These are phyloP conservation scores for Guyanaporus albipodus DNA, from an alignment of 768 basidiomycete species.

Conservation along the genomic window DNA sequence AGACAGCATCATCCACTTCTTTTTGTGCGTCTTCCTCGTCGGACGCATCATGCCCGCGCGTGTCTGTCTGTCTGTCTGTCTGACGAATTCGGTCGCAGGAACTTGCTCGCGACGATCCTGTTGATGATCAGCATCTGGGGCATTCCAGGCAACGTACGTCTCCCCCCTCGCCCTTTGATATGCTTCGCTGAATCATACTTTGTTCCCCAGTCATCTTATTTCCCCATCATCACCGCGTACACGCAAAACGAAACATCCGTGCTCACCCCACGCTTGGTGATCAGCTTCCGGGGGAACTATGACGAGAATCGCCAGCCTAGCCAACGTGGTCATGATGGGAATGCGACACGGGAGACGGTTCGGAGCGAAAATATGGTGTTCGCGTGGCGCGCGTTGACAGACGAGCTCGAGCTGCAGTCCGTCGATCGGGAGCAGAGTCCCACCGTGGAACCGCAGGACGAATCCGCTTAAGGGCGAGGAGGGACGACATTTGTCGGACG, in stretches of 20 bases:
- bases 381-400: not conserved
- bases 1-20: slow-evolving; percentile 20
- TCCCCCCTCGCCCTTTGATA: too few species aligned
- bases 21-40: slow-evolving; percentile 13
- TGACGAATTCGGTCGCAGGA: slow-evolving; percentile 6
- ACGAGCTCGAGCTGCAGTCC: slow-evolving; percentile 2
- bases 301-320: not conserved
- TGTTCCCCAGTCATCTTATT: slow-evolving; percentile 1
- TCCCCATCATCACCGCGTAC: slow-evolving; percentile 14
- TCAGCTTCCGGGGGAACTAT: slow-evolving; percentile 20
- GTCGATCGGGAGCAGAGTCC: not conserved
- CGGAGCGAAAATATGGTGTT: slow-evolving; percentile 12
- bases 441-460: too few species aligned
- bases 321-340: not conserved
- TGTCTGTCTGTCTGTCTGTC: not conserved
- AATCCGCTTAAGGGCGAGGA: not conserved
- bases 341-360: not conserved
- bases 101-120: slow-evolving; percentile 13
- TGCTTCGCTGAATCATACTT: not conserved
- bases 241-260: slow-evolving; percentile 16
- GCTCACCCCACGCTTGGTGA: slow-evolving; percentile 17
- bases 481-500: too few species aligned
- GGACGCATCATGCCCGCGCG: too few species aligned
- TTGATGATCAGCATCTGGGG: slow-evolving; percentile 18
- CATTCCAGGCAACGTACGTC: slow-evolving; percentile 8